Conservation (phyloP, 306 rosid genomes). For the Mimosa bimucronata region DNA sequence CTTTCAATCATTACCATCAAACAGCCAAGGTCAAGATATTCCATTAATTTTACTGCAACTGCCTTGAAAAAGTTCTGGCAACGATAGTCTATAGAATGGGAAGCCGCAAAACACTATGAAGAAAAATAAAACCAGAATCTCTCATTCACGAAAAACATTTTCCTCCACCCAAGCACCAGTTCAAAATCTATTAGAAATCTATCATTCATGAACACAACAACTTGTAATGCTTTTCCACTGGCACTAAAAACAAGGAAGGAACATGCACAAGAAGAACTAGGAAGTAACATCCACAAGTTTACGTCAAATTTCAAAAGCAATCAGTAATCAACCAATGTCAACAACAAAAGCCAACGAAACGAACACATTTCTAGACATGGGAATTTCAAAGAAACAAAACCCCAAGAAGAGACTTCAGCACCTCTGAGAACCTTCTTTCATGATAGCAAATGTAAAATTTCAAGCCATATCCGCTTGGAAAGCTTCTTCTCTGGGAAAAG, state of each 20-base stretch:
- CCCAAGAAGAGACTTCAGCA: slow-evolving; percentile 24
- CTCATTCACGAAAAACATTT: slow-evolving; percentile 30
- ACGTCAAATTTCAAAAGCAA: slow-evolving; percentile 23
- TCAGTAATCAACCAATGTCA: slow-evolving; percentile 26
- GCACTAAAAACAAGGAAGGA: slow-evolving; percentile 17
- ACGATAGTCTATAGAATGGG: slow-evolving; percentile 4
- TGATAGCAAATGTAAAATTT: not conserved
- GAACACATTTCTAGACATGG: not conserved
- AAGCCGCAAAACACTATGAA: slow-evolving; percentile 5
- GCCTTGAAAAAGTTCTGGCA: slow-evolving; percentile 22
- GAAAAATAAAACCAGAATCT: slow-evolving; percentile 18
- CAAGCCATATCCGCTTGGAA: slow-evolving; percentile 23
- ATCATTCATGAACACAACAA: slow-evolving; percentile 27
- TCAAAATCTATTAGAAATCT: slow-evolving; percentile 23
- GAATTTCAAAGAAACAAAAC: slow-evolving; percentile 27
- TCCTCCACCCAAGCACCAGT: slow-evolving; percentile 34
- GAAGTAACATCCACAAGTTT: not conserved
- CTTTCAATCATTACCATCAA: slow-evolving; percentile 46
- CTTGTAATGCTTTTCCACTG: slow-evolving; percentile 13
- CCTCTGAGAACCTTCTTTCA: slow-evolving; percentile 20
- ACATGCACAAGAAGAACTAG: not conserved
- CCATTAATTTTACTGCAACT: slow-evolving; percentile 48
- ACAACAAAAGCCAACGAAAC: slow-evolving; percentile 29
- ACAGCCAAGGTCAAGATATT: slow-evolving; percentile 38
- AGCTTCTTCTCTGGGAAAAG: slow-evolving; percentile 41